Percentiles rank a stretch among this genome's conserved stretches.
These are phyloP conservation scores for Volutella citrinella DNA, from an alignment of 2,329 filamentous ascomycete species.

Conservation along the genomic window DNA sequence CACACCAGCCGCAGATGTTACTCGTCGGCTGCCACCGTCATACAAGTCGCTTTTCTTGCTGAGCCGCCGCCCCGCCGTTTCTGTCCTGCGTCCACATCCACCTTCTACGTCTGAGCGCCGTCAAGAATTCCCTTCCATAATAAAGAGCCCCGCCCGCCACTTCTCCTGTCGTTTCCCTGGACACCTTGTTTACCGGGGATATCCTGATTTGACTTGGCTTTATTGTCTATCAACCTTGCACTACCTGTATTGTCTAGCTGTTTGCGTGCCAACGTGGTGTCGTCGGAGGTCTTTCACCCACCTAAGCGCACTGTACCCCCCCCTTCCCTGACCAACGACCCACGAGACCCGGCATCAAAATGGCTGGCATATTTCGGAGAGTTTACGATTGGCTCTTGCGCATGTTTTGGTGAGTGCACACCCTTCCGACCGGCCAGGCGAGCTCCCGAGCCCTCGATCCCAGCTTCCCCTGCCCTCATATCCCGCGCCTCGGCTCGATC, in stretches of 20 bases:
- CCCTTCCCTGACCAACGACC: too few species aligned
- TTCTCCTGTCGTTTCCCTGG: conserved; percentile 18
- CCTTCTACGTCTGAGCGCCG: conserved; percentile 22
- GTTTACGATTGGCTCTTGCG: conserved; percentile 98
- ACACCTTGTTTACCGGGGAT: conserved; percentile 13
- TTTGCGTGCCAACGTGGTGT: too few species aligned
- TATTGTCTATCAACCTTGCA: conserved; percentile 1
- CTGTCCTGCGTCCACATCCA: conserved; percentile 18
- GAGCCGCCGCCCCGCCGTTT: conserved; percentile 18
- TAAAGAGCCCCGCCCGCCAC: conserved; percentile 28
- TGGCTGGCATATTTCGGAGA: conserved; percentile 89
- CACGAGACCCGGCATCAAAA: conserved; percentile 38
- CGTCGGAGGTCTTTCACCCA: too few species aligned
- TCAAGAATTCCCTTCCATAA: conserved; percentile 25
- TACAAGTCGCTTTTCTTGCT: conserved; percentile 26
- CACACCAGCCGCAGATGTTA: conserved; percentile 25
- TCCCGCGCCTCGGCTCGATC: conserved; percentile 8
- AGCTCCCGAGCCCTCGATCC: conserved; percentile 5
- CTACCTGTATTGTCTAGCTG: conserved; percentile 10
- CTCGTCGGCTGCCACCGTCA: conserved; percentile 24
- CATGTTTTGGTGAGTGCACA: conserved; percentile 80
- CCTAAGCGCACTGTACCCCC: too few species aligned
- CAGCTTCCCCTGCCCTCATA: conserved; percentile 9
- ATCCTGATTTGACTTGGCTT: conserved; percentile 8
- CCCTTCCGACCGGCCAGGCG: conserved; percentile 7